A percentile compares a stretch with the other conserved stretches of the same genome.
Conservation (phyloP, 2,329 filamentous ascomycete genomes). For the Purpureocillium lavendulum region DNA sequence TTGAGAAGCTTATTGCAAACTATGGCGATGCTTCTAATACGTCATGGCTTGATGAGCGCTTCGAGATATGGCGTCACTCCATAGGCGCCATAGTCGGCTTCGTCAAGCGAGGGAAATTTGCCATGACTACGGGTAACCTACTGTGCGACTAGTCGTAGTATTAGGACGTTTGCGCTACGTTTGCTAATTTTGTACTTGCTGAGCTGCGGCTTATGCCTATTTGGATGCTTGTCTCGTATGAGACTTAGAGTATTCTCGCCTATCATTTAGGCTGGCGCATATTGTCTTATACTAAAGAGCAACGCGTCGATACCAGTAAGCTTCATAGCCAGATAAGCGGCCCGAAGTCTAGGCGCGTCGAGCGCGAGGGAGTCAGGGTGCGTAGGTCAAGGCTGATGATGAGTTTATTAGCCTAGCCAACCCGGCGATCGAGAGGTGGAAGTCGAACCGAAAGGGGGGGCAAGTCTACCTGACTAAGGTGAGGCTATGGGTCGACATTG, state of each 20-base stretch:
- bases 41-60: slow-evolving; percentile 85
- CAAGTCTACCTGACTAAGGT: slow-evolving; percentile 91
- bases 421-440: slow-evolving; percentile 70
- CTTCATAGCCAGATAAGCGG: slow-evolving; percentile 48
- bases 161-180: slow-evolving; percentile 61
- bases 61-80: slow-evolving; percentile 77
- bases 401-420: slow-evolving; percentile 65
- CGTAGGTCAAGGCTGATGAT: slow-evolving; percentile 59
- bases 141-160: slow-evolving; percentile 77
- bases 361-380: slow-evolving; percentile 78
- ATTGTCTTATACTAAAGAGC: slow-evolving; percentile 79
- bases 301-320: slow-evolving; percentile 71
- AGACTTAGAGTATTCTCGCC: slow-evolving; percentile 72
- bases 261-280: slow-evolving; percentile 79
- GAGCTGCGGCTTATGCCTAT: slow-evolving; percentile 66
- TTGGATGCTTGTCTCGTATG: slow-evolving; percentile 77
- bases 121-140: slow-evolving; percentile 80
- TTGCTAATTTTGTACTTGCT: slow-evolving; percentile 66
- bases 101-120: slow-evolving; percentile 66
- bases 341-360: slow-evolving; percentile 71
- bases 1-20: slow-evolving; percentile 88
- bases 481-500: slow-evolving; percentile 75
- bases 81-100: slow-evolving; percentile 83
- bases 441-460: slow-evolving; percentile 65
- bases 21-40: slow-evolving; percentile 93